Percentiles rank a stretch among this genome's conserved stretches.
phyloP scores from a whole-genome alignment of 306 rosid genomes.

The Begonia fuchsioides region DNA sequence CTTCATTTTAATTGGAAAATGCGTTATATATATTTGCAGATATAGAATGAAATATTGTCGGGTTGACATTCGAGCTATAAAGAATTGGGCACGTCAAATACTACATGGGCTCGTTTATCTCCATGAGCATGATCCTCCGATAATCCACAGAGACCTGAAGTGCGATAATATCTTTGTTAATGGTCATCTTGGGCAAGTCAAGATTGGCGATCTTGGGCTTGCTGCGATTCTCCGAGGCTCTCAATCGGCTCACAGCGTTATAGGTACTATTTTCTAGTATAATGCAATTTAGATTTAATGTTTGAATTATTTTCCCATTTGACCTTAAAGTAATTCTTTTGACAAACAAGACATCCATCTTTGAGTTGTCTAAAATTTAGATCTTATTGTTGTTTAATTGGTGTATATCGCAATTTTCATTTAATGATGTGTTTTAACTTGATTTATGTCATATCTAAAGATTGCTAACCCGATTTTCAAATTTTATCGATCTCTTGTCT shows the following conservation, averaged over 20 bases:
- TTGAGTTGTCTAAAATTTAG: too few species aligned
- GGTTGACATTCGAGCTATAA: slow-evolving; percentile 48
- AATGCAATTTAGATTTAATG: too few species aligned
- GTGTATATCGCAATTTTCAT: too few species aligned
- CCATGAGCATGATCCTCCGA: slow-evolving; percentile 74
- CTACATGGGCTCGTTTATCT: slow-evolving; percentile 63
- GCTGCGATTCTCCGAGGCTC: slow-evolving; percentile 70
- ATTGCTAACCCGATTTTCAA: too few species aligned
- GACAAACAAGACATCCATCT: too few species aligned
- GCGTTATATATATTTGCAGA: slow-evolving; percentile 19
- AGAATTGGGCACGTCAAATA: slow-evolving; percentile 71
- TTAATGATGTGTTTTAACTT: too few species aligned
- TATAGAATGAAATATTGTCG: slow-evolving; percentile 53
- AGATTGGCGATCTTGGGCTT: slow-evolving; percentile 82
- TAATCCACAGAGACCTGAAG: slow-evolving; percentile 81
- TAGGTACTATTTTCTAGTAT: slow-evolving; percentile 30
- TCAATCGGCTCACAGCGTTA: slow-evolving; percentile 70
- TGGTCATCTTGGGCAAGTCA: slow-evolving; percentile 92
- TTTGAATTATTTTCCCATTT: too few species aligned
- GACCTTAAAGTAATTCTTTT: too few species aligned
- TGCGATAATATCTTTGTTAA: slow-evolving; percentile 80
- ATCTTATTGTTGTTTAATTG: too few species aligned
- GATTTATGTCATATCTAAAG: background rate
- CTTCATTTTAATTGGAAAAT: too few species aligned
- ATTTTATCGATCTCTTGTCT: background rate